A percentile compares a stretch with the other conserved stretches of the same genome.
Conservation (phyloP, 2,329 filamentous ascomycete species). For the Berkeleyomyces rouxiae region DNA sequence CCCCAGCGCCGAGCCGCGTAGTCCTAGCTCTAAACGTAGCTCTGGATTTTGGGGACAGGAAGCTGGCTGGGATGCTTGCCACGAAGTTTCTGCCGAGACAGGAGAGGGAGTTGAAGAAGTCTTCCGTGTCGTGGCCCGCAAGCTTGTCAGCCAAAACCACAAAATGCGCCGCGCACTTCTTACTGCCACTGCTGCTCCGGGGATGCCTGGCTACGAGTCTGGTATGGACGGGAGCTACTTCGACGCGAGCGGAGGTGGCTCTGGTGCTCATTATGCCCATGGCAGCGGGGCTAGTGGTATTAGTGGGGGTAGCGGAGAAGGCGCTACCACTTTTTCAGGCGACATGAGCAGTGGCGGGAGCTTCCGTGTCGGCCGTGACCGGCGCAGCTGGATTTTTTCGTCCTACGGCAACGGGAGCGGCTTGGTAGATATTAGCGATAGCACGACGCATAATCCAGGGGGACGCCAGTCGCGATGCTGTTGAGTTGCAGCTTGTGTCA, state of each 20-base stretch:
- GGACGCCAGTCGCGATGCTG: slow-evolving; percentile 16
- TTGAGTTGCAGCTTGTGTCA: slow-evolving; percentile 12
- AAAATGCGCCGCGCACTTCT: slow-evolving; percentile 44
- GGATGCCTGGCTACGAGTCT: slow-evolving; percentile 30
- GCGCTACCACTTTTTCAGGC: slow-evolving; percentile 14
- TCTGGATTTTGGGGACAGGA: slow-evolving; percentile 83
- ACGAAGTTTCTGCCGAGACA: slow-evolving; percentile 87
- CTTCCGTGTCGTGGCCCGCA: slow-evolving; percentile 53
- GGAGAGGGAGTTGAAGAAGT: slow-evolving; percentile 95
- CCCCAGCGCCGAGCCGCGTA: slow-evolving; percentile 33
- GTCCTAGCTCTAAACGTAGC: slow-evolving; percentile 47
- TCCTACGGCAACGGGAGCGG: slow-evolving; percentile 30
- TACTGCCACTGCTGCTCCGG: slow-evolving; percentile 36
- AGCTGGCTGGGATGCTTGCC: slow-evolving; percentile 89
- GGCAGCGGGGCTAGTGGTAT: slow-evolving; percentile 21
- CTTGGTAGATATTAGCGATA: slow-evolving; percentile 31
- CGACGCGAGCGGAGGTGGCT: slow-evolving; percentile 29
- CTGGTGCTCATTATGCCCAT: slow-evolving; percentile 1
- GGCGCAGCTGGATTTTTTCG: slow-evolving; percentile 42
- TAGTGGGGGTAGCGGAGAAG: slow-evolving; percentile 34
- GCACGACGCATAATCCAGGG: slow-evolving; percentile 18
- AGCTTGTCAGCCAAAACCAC: slow-evolving; percentile 47
- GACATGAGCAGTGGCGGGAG: slow-evolving; percentile 22
- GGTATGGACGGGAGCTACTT: slow-evolving; percentile 34
- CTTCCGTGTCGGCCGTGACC: slow-evolving; percentile 40